Evolutionary conservation across 192 early-diverging fungal species (phyloP).

Genomic region (Spizellomyces sp.): DNA sequence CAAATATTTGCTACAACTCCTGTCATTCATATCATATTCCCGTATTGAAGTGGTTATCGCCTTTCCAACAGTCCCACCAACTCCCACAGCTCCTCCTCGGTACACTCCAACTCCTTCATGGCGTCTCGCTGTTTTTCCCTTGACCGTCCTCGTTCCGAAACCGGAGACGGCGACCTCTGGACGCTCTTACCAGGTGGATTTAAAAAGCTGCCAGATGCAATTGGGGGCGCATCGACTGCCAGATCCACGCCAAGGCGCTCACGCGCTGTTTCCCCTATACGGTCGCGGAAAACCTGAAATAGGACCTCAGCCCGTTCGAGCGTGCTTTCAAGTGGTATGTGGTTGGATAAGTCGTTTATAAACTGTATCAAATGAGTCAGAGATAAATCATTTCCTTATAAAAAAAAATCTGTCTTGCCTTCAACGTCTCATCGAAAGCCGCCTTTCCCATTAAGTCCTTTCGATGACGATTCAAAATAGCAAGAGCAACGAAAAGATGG

Average conservation of each 20-base stretch:
- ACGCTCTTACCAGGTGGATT: background rate
- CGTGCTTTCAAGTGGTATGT: constrained; percentile 52
- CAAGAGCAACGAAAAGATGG: constrained; percentile 92
- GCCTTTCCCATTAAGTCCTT: constrained; percentile 75
- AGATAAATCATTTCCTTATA: background rate
- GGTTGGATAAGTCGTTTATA: constrained; percentile 82
- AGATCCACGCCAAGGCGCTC: constrained; percentile 26
- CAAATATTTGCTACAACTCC: too few relatives aligned
- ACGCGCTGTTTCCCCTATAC: constrained; percentile 26
- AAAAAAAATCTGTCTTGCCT: constrained; percentile 27
- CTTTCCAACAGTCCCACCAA: constrained; percentile 30
- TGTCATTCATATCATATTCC: too few relatives aligned
- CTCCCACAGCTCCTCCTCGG: constrained; percentile 44
- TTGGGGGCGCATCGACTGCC: constrained; percentile 17
- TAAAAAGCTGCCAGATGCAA: background rate
- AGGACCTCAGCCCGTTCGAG: constrained; percentile 46
- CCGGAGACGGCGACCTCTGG: too few relatives aligned
- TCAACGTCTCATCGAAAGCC: constrained; percentile 92
- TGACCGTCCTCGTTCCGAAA: constrained; percentile 1
- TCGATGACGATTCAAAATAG: constrained; percentile 90
- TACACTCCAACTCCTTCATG: constrained; percentile 15
- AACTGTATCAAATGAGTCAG: constrained; percentile 51
- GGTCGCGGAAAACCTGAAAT: constrained; percentile 45
- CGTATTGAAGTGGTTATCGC: background rate
- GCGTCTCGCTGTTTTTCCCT: constrained; percentile 1